Base-by-base conservation (phyloP, 148 eudicot genomes). In the Pouteria glomerata region DNA sequence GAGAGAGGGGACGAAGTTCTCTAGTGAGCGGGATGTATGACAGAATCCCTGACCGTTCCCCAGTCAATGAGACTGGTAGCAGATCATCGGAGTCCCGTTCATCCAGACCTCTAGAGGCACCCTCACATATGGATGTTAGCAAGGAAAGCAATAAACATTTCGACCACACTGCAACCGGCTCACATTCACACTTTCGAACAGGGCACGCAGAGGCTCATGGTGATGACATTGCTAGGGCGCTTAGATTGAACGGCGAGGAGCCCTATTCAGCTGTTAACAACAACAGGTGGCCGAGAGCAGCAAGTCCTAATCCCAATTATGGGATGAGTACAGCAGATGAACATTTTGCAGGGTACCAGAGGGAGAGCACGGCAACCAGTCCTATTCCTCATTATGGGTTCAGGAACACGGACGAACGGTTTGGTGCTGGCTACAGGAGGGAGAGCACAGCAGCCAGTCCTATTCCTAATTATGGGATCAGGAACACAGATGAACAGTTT, bases 11-110 rank as follows among this genome's bases (percentile, higher is more conserved):
- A 21, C 56, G 8, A 31, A 35, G 51, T 56, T 57, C 73, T 35
- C n/a, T 48, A 1, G 23, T 61, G 31, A 73, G 57, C 12, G 63
- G 29, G 57, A 57, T 14, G 34, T 18, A 14, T 11, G 65, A 57
- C 31, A 57, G 55, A 73, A 66, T 68, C 29, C 62, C 77, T 53
- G 47, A 18, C 73, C 83, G 69, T 31, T 72, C 79, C 15, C 76
- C 86, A 5, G 53, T 56, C 56, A 53, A 52, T 33, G n/a, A 27
- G 24, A 37, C 31, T 66, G 77, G 45, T 30, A 60, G 60, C 48
- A 71, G 59, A 44, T 69, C 79, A 56, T 27, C 1, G 3, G 76
- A 37, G n/a, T n/a, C n/a, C 21, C 76, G 35, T 63, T 68, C 73
- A 27, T 60, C 73, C 11, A 30, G 37, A 30, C 77, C 26, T 62